Percentiles rank a stretch among this genome's conserved stretches.
These are phyloP conservation scores for Eutrema japonicum DNA, from an alignment of 345 rosid genomes.

Conservation along the genomic window DNA sequence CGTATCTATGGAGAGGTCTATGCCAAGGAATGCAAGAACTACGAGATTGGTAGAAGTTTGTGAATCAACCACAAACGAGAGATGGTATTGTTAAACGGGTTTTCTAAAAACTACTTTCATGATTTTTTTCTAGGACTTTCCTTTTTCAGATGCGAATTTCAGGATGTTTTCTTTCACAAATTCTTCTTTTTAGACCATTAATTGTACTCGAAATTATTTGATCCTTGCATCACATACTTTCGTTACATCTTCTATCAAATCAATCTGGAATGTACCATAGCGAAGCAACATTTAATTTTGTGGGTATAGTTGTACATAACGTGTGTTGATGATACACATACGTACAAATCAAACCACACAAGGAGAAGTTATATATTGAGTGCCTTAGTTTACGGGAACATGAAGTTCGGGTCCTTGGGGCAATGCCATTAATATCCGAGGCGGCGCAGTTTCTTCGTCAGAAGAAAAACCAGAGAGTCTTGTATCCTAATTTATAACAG, in stretches of 20 bases:
- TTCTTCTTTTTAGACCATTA: too few relatives aligned
- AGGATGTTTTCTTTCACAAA: neutral
- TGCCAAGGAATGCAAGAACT: neutral
- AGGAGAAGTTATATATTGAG: neutral
- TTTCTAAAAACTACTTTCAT: neutral
- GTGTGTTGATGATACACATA: conserved; percentile 12
- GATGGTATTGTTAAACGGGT: neutral
- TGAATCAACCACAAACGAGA: conserved; percentile 6
- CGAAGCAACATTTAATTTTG: neutral
- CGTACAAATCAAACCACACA: neutral
- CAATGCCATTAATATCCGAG: conserved; percentile 22
- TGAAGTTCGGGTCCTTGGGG: conserved; percentile 10
- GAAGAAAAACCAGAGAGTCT: conserved; percentile 37
- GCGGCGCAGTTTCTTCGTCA: conserved; percentile 30
- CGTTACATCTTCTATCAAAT: neutral
- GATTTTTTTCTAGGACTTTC: neutral
- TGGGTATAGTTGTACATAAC: neutral
- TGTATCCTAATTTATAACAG: conserved; percentile 17
- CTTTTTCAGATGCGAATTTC: neutral
- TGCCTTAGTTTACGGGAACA: conserved; percentile 8
- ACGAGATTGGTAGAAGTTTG: conserved; percentile 2
- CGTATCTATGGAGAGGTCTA: neutral
- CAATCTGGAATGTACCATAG: neutral
- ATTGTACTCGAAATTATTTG: too few relatives aligned
- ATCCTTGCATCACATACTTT: neutral